phyloP scores from a whole-genome alignment of 1,284 basidiomycete species.

The Blastosporella zonata region DNA sequence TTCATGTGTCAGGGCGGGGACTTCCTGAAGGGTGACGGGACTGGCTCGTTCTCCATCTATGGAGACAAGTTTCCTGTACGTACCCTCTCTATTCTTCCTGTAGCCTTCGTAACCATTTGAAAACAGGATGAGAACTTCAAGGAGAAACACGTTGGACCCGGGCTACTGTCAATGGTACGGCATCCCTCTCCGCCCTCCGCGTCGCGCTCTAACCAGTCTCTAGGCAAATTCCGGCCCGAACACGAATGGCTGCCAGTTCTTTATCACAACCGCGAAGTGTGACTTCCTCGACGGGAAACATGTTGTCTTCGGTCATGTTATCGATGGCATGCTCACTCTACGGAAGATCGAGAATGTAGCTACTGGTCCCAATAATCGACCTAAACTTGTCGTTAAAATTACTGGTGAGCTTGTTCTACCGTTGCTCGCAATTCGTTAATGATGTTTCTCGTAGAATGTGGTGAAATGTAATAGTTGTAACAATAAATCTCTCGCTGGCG shows the following conservation, averaged over 20 bases:
- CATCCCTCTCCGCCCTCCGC: background rate
- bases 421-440: background rate
- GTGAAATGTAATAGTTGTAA: conserved; percentile 21
- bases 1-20: conserved; percentile 93
- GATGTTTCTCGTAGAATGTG: conserved; percentile 17
- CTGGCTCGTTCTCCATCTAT: conserved; percentile 93
- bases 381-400: conserved; percentile 82
- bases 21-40: conserved; percentile 88
- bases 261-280: conserved; percentile 92
- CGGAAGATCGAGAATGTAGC: conserved; percentile 94
- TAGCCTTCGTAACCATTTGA: background rate
- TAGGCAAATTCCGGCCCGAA: conserved; percentile 91
- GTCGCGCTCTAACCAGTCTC: conserved; percentile 4
- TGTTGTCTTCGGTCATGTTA: conserved; percentile 88
- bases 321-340: conserved; percentile 86
- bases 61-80: conserved; percentile 86
- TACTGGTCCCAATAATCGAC: conserved; percentile 84
- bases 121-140: conserved; percentile 89
- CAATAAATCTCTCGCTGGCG: too few species aligned
- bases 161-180: conserved; percentile 81
- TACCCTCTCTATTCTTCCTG: conserved; percentile 9
- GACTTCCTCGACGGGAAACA: conserved; percentile 96
- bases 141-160: conserved; percentile 84
- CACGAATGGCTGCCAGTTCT: conserved; percentile 97
- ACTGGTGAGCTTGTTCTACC: conserved; percentile 43